Evolutionary conservation across 225 moss, liverwort and hornwort species (phyloP).

Genomic region (Physcomitrium patens): DNA sequence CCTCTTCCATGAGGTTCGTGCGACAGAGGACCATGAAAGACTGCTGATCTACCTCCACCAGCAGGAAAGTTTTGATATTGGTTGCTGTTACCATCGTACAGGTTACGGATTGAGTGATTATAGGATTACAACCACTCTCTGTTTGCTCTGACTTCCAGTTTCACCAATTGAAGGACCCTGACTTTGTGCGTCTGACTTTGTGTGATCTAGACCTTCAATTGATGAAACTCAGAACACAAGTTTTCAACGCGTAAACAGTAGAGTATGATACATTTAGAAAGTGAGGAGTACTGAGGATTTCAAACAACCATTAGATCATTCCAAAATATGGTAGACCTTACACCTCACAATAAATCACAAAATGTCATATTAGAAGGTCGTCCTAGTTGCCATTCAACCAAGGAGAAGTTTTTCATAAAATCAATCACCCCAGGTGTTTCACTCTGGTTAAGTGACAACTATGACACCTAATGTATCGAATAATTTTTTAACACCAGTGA

Average conservation of each 20-base stretch:
- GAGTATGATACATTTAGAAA: not conserved
- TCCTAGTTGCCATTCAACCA: no score
- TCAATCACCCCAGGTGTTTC: no score
- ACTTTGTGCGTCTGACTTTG: no score
- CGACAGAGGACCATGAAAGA: conserved; percentile 37
- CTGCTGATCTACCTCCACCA: conserved; percentile 45
- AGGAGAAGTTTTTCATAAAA: no score
- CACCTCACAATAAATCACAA: not conserved
- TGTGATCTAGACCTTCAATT: no score
- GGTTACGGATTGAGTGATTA: conserved; percentile 48
- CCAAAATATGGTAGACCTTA: not conserved
- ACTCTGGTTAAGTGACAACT: not conserved
- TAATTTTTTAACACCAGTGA: not conserved
- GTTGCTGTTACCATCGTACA: conserved; percentile 47
- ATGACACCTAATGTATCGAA: not conserved
- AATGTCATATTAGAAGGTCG: no score
- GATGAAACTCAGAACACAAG: conserved; percentile 23
- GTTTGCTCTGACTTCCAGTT: conserved; percentile 54
- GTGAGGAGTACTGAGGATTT: not conserved
- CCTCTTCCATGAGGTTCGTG: conserved; percentile 45
- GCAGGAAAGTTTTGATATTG: conserved; percentile 38
- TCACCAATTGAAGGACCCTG: conserved; percentile 55
- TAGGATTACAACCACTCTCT: conserved; percentile 33
- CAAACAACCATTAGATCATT: not conserved
- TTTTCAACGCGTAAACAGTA: conserved; percentile 1